A percentile compares a stretch with the other conserved stretches of the same genome.
phyloP scores from a whole-genome alignment of 192 early-diverging fungal genomes.

The Haplosporangium gracile region DNA sequence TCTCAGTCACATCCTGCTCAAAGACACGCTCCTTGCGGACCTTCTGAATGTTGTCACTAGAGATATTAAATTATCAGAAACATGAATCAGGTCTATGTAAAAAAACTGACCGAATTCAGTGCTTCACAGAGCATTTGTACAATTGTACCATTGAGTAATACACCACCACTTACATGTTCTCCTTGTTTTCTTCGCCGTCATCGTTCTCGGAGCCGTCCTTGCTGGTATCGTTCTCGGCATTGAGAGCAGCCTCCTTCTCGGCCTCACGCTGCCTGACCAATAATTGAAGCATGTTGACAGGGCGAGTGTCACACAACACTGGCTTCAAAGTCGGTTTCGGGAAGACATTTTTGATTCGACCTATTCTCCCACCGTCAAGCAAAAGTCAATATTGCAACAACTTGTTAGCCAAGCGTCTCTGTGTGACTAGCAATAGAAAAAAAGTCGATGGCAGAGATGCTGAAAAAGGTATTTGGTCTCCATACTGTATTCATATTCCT shows the following conservation, averaged over 20 bases:
- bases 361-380: not conserved
- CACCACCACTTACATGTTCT: conserved; percentile 25
- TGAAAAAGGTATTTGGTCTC: not conserved
- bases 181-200: conserved; percentile 47
- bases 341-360: conserved; percentile 27
- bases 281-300: conserved; percentile 32
- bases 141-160: not conserved
- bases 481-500: conserved; percentile 53
- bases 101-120: not conserved
- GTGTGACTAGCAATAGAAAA: not conserved
- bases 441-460: not conserved
- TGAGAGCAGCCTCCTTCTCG: conserved; percentile 31
- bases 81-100: not conserved
- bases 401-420: not conserved
- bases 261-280: conserved; percentile 37
- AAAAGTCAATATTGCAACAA: not conserved
- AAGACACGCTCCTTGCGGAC: conserved; percentile 92
- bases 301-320: conserved; percentile 28
- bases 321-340: conserved; percentile 26
- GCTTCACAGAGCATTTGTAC: not conserved
- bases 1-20: conserved; percentile 89
- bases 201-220: conserved; percentile 44
- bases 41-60: conserved; percentile 78
- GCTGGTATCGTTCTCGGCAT: conserved; percentile 30
- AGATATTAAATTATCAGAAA: not conserved